Percentiles rank a stretch among this genome's conserved stretches.
Evolutionary conservation across 768 basidiomycete species (phyloP).

Genomic region (Omphalotus guepiniiformis): DNA sequence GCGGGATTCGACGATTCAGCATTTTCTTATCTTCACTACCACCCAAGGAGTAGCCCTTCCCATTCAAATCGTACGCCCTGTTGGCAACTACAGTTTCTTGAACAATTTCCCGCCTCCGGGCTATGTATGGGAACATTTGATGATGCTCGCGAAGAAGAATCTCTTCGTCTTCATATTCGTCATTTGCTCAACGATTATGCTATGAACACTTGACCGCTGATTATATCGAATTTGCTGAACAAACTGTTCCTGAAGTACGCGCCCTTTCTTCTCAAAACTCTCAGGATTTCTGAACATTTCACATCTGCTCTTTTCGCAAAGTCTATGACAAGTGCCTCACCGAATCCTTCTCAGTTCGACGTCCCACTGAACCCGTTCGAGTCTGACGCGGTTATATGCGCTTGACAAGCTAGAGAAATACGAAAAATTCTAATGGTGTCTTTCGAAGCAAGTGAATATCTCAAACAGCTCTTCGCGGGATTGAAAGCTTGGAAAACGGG

Average conservation of each 20-base stretch:
- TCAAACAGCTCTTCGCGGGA: constrained; percentile 20
- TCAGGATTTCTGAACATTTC: background rate
- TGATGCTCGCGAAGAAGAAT: background rate
- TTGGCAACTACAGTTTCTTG: no score
- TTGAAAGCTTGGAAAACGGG: background rate
- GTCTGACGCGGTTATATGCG: constrained; percentile 31
- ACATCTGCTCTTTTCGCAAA: constrained; percentile 36
- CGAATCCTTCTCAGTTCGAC: constrained; percentile 46
- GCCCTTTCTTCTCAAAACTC: background rate
- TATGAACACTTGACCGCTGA: constrained; percentile 49
- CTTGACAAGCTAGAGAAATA: constrained; percentile 31
- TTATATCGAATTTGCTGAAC: constrained; percentile 50
- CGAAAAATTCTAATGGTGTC: constrained; percentile 43
- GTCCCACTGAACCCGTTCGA: constrained; percentile 52
- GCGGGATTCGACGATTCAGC: no score
- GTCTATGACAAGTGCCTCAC: constrained; percentile 38
- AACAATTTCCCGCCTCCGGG: background rate
- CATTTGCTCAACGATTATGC: constrained; percentile 52
- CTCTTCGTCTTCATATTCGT: constrained; percentile 43
- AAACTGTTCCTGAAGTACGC: constrained; percentile 42
- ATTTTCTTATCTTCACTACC: no score
- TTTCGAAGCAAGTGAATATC: constrained; percentile 26
- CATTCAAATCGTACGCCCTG: no score
- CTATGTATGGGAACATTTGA: constrained; percentile 6
- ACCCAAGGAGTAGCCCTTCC: no score